Base-by-base conservation (phyloP, 108 stramenopile species). In the Nannochloropsis gaditana region DNA sequence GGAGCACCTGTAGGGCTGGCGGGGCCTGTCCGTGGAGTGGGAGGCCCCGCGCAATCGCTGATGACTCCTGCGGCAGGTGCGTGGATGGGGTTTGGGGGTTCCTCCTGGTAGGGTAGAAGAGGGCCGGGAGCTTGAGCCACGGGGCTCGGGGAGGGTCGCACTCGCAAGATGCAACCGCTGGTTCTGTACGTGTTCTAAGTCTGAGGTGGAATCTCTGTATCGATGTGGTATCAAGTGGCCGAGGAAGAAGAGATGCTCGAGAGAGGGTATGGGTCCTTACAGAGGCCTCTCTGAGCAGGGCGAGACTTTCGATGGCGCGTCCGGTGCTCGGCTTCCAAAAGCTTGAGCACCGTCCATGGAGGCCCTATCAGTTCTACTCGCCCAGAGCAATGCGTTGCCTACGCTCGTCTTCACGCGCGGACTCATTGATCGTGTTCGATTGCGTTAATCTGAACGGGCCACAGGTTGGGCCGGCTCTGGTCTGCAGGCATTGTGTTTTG, bases 31-130 rank as follows among this genome's bases (percentile, higher is more conserved):
- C 82, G 87, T 44, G 88, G 88, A 43, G 84, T 89, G 42, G 88
- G 88, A 9, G 88, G 88, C 42, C 88, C 88, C 10, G 88, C 87
- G 43, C 81, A 86, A 15, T 89, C 88, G 85, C 85, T 89, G 88
- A 89, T 89, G 88, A 85, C 86, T 83, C 88, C 88, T 21, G 86
- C 86, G 41, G 88, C 85, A 87, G 87, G 87, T 82, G 87, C 80
- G 87, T 80, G 41, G n/a, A 73, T 4, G 59, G n/a, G 59, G 59
- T 15, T 15, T 15, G 6, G 6, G 31, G 31, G 31, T 31, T 31
- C 31, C 31, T 31, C 31, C 31, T 1, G 31, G 31, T 31, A 31
- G 31, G 31, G 31, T 31, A 31, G 31, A 31, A 31, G 31, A 31
- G 31, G 31, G 31, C 31, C 1, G 31, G 0, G 31, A 31, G 31